Evolutionary conservation across 1,284 basidiomycete genomes (phyloP).

Genomic region (Cryptococcus hybrid): DNA sequence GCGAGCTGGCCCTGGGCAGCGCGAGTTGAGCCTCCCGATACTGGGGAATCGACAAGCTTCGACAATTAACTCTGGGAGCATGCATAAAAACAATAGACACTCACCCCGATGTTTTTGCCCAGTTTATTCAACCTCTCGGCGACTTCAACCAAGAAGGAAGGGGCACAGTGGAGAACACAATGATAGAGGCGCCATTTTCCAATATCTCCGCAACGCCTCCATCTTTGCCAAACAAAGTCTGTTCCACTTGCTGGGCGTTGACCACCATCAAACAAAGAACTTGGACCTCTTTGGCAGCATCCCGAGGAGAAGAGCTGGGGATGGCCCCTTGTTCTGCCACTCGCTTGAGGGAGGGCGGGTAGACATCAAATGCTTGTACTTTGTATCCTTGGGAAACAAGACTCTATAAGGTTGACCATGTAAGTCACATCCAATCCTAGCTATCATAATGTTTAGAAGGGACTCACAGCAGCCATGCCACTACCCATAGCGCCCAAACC

Average conservation of each 20-base stretch:
- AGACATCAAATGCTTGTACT: constrained; percentile 43
- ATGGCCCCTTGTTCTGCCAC: constrained; percentile 27
- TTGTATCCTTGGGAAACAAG: constrained; percentile 25
- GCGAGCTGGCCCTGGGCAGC: constrained; percentile 45
- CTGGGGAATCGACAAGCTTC: constrained; percentile 46
- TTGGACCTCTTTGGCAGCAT: constrained; percentile 29
- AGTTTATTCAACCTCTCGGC: constrained; percentile 29
- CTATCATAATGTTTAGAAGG: background rate
- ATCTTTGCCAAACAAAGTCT: constrained; percentile 32
- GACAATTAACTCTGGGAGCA: no score
- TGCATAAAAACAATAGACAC: constrained; percentile 8
- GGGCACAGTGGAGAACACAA: constrained; percentile 50
- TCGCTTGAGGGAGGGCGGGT: constrained; percentile 33
- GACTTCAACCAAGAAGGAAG: constrained; percentile 32
- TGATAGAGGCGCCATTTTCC: constrained; percentile 32
- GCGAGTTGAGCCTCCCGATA: constrained; percentile 47
- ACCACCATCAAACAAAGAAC: constrained; percentile 47
- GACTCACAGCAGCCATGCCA: constrained; percentile 34
- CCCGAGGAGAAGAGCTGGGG: constrained; percentile 16
- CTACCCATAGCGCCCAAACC: constrained; percentile 45
- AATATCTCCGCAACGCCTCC: constrained; percentile 34
- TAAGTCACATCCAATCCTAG: background rate
- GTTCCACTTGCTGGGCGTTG: constrained; percentile 39
- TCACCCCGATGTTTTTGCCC: constrained; percentile 33
- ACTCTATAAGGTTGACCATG: background rate